Percentiles rank a stretch among this genome's conserved stretches.
phyloP scores from a whole-genome alignment of 2,329 filamentous ascomycete genomes.

The Lachnellula occidentalis region DNA sequence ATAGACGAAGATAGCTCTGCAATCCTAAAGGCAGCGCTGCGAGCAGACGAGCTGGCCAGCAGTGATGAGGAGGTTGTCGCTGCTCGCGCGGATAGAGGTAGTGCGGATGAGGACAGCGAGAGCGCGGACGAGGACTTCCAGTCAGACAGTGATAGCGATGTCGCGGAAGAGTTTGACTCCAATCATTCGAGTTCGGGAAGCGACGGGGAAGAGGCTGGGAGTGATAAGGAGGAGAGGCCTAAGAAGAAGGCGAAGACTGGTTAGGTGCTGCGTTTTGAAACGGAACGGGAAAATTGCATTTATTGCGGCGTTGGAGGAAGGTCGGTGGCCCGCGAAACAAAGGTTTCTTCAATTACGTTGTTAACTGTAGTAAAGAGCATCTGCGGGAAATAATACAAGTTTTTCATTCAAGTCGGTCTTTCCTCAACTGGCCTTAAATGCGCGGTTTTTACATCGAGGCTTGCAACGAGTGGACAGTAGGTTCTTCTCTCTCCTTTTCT shows the following conservation, averaged over 20 bases:
- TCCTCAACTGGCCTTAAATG: no score
- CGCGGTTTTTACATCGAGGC: no score
- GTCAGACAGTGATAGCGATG: slow-evolving; percentile 86
- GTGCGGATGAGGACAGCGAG: slow-evolving; percentile 93
- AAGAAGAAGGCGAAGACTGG: slow-evolving; percentile 42
- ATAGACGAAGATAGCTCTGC: slow-evolving; percentile 79
- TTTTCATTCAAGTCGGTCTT: no score
- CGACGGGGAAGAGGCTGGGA: slow-evolving; percentile 58
- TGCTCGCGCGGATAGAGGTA: slow-evolving; percentile 70
- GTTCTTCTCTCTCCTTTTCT: no score
- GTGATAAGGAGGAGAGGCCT: slow-evolving; percentile 47
- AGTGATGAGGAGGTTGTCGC: slow-evolving; percentile 78
- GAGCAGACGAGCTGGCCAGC: slow-evolving; percentile 66
- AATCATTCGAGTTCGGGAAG: slow-evolving; percentile 80
- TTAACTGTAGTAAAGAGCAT: no score
- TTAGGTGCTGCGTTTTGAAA: neutral
- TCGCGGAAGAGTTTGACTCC: slow-evolving; percentile 93
- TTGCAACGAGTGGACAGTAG: no score
- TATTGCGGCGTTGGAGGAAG: slow-evolving; percentile 6
- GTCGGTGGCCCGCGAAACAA: neutral
- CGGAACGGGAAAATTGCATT: slow-evolving; percentile 5
- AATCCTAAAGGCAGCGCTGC: slow-evolving; percentile 74
- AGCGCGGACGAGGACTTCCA: slow-evolving; percentile 94
- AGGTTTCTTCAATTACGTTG: neutral
- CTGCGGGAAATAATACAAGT: no score